Percentiles rank a stretch among this genome's conserved stretches.
Conservation (phyloP, 2,329 filamentous ascomycete genomes). For the Coniochaeta ligniaria region DNA sequence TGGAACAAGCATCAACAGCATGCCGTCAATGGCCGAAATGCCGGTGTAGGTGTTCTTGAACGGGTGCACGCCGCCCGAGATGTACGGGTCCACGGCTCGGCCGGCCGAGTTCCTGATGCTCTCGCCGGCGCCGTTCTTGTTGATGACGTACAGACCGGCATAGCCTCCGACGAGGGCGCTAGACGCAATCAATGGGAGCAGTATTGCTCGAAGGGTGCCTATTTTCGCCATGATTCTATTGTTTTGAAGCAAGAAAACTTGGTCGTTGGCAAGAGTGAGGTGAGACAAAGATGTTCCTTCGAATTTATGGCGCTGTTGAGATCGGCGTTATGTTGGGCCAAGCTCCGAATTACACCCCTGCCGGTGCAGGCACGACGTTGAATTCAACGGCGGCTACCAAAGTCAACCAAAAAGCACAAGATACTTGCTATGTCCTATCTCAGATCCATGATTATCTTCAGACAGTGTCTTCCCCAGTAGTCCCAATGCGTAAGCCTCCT, state of each 20-base stretch:
- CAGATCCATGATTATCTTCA: too few relatives aligned
- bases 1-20: conserved; percentile 1
- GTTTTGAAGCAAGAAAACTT: not conserved
- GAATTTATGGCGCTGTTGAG: not conserved
- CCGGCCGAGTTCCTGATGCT: conserved; percentile 1
- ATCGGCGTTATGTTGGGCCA: not conserved
- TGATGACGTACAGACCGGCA: not conserved
- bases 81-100: conserved; percentile 3
- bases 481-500: not conserved
- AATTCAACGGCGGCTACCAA: too few relatives aligned
- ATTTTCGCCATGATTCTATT: not conserved
- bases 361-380: too few relatives aligned
- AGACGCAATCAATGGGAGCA: not conserved
- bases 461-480: too few relatives aligned
- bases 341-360: not conserved
- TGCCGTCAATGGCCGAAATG: conserved; percentile 5
- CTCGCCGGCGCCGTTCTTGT: not conserved
- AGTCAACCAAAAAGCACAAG: too few relatives aligned
- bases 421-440: too few relatives aligned
- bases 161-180: conserved; percentile 9
- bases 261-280: not conserved
- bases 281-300: not conserved
- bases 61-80: conserved; percentile 6
- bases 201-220: not conserved
- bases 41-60: conserved; percentile 8